These are phyloP conservation scores for Puccinia horiana DNA, from an alignment of 1,284 basidiomycete species.

Conservation along the genomic window DNA sequence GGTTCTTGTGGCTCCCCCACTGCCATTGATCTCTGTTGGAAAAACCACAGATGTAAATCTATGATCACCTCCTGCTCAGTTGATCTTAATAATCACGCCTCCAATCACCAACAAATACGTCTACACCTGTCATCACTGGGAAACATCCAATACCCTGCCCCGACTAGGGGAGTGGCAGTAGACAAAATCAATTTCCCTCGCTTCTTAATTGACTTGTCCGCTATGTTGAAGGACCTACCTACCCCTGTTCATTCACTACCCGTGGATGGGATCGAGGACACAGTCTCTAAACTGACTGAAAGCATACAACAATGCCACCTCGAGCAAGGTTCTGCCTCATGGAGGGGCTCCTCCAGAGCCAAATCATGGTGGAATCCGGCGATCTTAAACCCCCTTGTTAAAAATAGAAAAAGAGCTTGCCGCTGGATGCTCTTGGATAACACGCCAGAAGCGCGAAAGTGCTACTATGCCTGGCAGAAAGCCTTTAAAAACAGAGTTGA, in stretches of 20 bases:
- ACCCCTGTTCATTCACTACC: neutral
- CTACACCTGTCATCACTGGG: neutral
- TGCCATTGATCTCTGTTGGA: slow-evolving; percentile 24
- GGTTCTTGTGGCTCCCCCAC: neutral
- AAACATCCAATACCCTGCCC: neutral
- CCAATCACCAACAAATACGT: slow-evolving; percentile 32
- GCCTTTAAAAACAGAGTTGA: slow-evolving; percentile 26
- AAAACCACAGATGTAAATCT: neutral
- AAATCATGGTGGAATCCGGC: slow-evolving; percentile 1
- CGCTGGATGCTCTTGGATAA: slow-evolving; percentile 22
- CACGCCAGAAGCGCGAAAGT: neutral
- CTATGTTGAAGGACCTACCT: neutral
- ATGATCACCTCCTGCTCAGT: no score
- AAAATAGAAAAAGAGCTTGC: neutral
- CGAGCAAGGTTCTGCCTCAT: neutral
- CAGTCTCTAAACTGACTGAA: neutral
- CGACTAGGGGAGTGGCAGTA: neutral
- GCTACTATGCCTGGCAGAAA: slow-evolving; percentile 14
- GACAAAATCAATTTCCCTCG: neutral
- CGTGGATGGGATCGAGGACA: no score
- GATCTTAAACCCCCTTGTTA: neutral
- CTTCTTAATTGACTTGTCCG: neutral
- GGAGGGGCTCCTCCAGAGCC: neutral
- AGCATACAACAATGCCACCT: neutral
- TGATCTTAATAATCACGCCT: slow-evolving; percentile 12